A percentile compares a stretch with the other conserved stretches of the same genome.
phyloP scores from a whole-genome alignment of 2,329 filamentous ascomycete species.

The Alternaria alternata region DNA sequence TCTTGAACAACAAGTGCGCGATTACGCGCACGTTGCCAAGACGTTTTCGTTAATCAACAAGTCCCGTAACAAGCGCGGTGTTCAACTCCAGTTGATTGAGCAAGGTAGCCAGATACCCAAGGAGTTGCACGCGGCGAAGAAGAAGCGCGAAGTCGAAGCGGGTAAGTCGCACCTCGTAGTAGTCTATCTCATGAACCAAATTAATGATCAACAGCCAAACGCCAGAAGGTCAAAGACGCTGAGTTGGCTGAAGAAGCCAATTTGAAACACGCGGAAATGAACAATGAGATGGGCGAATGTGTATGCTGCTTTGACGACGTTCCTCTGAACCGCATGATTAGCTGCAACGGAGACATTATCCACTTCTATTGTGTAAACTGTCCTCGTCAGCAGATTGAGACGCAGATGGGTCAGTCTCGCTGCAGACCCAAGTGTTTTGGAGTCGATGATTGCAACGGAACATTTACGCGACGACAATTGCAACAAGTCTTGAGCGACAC shows the following conservation, averaged over 20 bases:
- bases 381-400: constrained; percentile 70
- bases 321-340: constrained; percentile 71
- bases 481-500: constrained; percentile 66
- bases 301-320: constrained; percentile 75
- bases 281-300: constrained; percentile 67
- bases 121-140: constrained; percentile 43
- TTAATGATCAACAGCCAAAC: constrained; percentile 32
- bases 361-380: constrained; percentile 79
- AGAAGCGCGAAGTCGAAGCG: constrained; percentile 31
- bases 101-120: constrained; percentile 40
- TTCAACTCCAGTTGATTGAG: constrained; percentile 29
- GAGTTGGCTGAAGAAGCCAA: constrained; percentile 48
- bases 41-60: constrained; percentile 31
- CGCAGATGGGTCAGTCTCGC: constrained; percentile 72
- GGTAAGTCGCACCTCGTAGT: constrained; percentile 17
- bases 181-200: not conserved
- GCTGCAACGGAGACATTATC: constrained; percentile 65
- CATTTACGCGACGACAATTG: constrained; percentile 66
- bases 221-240: constrained; percentile 33
- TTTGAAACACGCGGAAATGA: constrained; percentile 31
- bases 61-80: constrained; percentile 29
- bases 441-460: constrained; percentile 63
- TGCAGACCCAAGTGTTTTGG: constrained; percentile 77
- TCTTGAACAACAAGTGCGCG: constrained; percentile 41
- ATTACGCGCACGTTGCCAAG: constrained; percentile 24